A percentile compares a stretch with the other conserved stretches of the same genome.
Evolutionary conservation across 345 rosid genomes (phyloP).

Genomic region (Anacardium occidentale): DNA sequence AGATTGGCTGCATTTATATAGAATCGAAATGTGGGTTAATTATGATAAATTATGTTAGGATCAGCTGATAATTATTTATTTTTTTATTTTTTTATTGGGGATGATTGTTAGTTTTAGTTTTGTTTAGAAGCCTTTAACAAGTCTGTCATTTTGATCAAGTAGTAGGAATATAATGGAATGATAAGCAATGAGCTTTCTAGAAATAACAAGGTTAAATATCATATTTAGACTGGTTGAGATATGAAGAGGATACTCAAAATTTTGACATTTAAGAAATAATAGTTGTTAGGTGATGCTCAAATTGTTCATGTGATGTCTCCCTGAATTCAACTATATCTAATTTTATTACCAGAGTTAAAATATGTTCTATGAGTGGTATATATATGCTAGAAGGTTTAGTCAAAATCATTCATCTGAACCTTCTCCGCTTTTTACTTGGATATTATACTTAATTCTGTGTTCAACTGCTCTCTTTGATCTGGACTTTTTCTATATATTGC

Average conservation of each 20-base stretch:
- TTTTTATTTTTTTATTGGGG: neutral
- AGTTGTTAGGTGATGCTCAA: neutral
- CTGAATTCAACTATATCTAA: neutral
- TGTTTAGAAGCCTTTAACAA: no score
- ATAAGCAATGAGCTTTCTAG: no score
- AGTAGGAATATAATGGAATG: no score
- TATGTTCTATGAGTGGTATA: neutral
- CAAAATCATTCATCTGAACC: neutral
- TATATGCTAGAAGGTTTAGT: neutral
- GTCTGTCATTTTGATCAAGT: no score
- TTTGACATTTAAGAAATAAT: neutral
- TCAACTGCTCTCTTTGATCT: neutral
- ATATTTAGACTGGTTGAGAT: no score
- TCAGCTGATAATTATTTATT: neutral
- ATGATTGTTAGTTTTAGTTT: neutral
- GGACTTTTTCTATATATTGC: neutral
- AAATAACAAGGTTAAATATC: no score
- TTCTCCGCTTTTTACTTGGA: neutral
- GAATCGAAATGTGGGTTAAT: neutral
- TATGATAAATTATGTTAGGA: neutral
- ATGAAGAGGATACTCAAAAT: neutral
- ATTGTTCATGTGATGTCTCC: neutral
- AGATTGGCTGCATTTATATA: neutral
- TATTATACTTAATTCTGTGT: no score
- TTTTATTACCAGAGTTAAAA: neutral